Evolutionary conservation across 345 rosid species (phyloP), one percentile per base, ranked within the genome.

Genomic region (Clausena lansium): DNA sequence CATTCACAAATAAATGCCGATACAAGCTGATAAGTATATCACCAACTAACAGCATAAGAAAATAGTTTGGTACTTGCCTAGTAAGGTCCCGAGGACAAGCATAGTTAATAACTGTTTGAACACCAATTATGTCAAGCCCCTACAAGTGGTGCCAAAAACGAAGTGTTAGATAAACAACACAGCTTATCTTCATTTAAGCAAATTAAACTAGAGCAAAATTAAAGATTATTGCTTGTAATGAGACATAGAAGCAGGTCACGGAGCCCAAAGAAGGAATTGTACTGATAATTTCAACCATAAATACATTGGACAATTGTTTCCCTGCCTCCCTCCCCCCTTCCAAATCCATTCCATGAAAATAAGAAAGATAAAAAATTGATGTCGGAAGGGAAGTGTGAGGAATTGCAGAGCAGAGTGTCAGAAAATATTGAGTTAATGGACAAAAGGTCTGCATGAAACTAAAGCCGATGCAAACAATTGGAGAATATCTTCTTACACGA

Each of bases 51-150:
- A 69, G 41, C 41, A 71, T 41, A 45, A 74, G 54, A 65, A 69
- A 59, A 36, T 28, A 66, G 30, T 67, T 67, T 5, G 35, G 28
- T 20, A 54, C n/a, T 58, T 70, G 92, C 99, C 97, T 92, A 69
- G 95, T 92, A 69, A 96, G 89, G 84, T 96, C 99, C 77, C 95
- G 93, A 59, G 99, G 99, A 81, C 99, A 96, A 55, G 98, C 94
- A 84, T 88, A 94, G 78, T 94, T 96, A 78, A 96, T 94, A 82
- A 96, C 98, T 35, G 99, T 92, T 77, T 94, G 89, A 77, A 96
- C 99, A 78, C 99, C 99, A 87, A 94, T 85, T 79, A 96, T 92
- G 79, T 96, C 99, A 80, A 96, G 97, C 71, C 98, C 99, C 98
- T 94, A 71, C 17, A 82, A 74, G 74, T 61, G 60, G 27, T 32